Base-by-base conservation (phyloP, 768 basidiomycete genomes). In the Leccinellum rugosiceps region DNA sequence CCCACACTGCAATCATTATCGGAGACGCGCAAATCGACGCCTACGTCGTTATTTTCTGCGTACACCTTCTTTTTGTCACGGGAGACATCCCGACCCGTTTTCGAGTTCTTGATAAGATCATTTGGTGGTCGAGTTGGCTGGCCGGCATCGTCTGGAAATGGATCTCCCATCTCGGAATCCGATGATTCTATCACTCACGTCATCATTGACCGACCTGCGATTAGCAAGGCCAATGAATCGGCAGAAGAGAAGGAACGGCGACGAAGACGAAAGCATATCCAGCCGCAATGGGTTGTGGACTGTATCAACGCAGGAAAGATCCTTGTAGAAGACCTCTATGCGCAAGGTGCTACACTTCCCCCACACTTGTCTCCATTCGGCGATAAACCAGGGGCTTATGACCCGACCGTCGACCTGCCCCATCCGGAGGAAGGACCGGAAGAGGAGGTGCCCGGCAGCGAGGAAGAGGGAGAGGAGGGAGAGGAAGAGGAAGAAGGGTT, bases 231-330 rank as follows among this genome's bases (percentile, higher is more conserved):
- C 25, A 72, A 79, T 53, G 86, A 84, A 66, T 79, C 80, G 1
- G 62, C 76, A 15, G 83, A 82, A 52, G 83, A 88, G 62, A 80
- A 82, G 63, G 83, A 86, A 63, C 77, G 81, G 44, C 79, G 85
- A 35, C 74, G 79, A 45, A 83, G 83, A 70, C 82, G 94, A 66
- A 93, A 91, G 68, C 92, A 90, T 71, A 82, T 98, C 17, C 97
- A 98, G 72, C 97, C 97, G 11, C 96, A 98, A 72, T 98, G 97
- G 97, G 82, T 97, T 31, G 92, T 93, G 34, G 97, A 99, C 71
- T 97, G 91, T 71, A 86, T 97, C 69, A 99, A 99, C 70, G 82
- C 85, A 8, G 86, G 87, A 10, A 90, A 83, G 70, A 81, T 96
- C 57, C 79, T 98, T 28, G 80, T 92, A 1, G 91, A 94, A 65